Conservation (phyloP, 1,139 yeast genomes). For the Hanseniaspora gamundiae region DNA sequence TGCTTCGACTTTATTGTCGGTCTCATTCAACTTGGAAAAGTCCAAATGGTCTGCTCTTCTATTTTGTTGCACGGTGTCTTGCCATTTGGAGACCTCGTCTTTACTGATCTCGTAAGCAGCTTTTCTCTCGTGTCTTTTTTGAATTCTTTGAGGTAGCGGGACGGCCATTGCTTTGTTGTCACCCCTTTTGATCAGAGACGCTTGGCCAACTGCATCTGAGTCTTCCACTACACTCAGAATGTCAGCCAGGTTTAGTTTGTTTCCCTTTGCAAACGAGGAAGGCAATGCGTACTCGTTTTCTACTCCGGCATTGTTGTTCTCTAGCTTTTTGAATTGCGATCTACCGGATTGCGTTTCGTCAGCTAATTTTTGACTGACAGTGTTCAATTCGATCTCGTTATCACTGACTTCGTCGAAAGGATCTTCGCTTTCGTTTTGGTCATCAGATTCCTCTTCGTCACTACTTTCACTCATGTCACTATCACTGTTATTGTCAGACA, state of each 20-base stretch:
- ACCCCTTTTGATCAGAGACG: constrained; percentile 34
- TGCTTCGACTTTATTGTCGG: constrained; percentile 22
- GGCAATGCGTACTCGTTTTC: constrained; percentile 72
- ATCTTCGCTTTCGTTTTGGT: constrained; percentile 23
- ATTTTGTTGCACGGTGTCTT: constrained; percentile 64
- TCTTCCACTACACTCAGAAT: constrained; percentile 57
- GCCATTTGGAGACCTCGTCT: constrained; percentile 82
- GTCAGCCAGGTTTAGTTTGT: constrained; percentile 56
- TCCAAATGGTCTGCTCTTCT: constrained; percentile 75
- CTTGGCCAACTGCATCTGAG: constrained; percentile 32
- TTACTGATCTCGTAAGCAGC: constrained; percentile 88
- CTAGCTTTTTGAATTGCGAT: constrained; percentile 37
- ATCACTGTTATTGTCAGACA: constrained; percentile 16
- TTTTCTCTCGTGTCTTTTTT: constrained; percentile 71
- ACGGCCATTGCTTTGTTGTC: constrained; percentile 41
- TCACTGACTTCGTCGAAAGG: constrained; percentile 27
- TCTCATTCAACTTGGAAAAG: constrained; percentile 35
- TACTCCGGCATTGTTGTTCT: constrained; percentile 29
- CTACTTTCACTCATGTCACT: constrained; percentile 22
- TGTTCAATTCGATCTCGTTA: constrained; percentile 28
- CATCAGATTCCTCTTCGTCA: constrained; percentile 18
- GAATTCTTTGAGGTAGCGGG: constrained; percentile 79
- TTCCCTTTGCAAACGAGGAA: constrained; percentile 26
- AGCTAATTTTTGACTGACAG: constrained; percentile 21
- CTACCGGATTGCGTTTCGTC: constrained; percentile 27